A percentile compares a stretch with the other conserved stretches of the same genome.
Conservation (phyloP, 1,284 basidiomycete species). For the Trichosporon sp. region DNA sequence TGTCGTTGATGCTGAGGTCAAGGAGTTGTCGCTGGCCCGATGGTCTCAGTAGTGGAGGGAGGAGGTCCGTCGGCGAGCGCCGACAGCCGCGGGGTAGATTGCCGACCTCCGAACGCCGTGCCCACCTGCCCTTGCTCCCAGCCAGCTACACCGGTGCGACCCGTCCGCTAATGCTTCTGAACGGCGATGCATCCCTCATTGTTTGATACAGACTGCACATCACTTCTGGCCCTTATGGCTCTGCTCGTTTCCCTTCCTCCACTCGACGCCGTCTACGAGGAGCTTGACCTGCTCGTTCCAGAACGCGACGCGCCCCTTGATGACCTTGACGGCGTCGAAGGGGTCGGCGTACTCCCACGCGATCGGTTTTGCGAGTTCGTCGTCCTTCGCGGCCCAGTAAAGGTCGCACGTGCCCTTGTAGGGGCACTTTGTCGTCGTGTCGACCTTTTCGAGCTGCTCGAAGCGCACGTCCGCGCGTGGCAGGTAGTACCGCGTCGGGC, state of each 20-base stretch:
- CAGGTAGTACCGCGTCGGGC: constrained; percentile 15
- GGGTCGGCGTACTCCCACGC: constrained; percentile 12
- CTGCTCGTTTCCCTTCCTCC: neutral
- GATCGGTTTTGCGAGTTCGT: neutral
- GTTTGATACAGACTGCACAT: neutral
- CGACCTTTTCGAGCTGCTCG: constrained; percentile 4
- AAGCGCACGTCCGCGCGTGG: neutral
- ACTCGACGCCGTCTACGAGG: constrained; percentile 8
- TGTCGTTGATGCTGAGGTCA: neutral
- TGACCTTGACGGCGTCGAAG: neutral
- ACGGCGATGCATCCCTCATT: neutral
- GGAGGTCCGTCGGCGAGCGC: neutral
- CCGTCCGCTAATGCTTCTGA: too few relatives aligned
- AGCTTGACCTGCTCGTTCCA: constrained; percentile 10
- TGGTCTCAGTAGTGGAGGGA: too few relatives aligned
- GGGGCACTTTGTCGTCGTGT: constrained; percentile 7
- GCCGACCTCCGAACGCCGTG: neutral
- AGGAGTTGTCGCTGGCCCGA: neutral
- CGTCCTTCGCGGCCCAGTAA: constrained; percentile 11
- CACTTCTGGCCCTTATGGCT: neutral
- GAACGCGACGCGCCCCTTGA: constrained; percentile 12
- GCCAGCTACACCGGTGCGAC: too few relatives aligned
- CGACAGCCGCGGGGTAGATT: neutral
- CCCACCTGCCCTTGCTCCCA: neutral
- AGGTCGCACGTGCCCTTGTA: constrained; percentile 14